Evolutionary conservation across 2,329 filamentous ascomycete species (phyloP).

Genomic region (Ophiostoma himal-ulmi): DNA sequence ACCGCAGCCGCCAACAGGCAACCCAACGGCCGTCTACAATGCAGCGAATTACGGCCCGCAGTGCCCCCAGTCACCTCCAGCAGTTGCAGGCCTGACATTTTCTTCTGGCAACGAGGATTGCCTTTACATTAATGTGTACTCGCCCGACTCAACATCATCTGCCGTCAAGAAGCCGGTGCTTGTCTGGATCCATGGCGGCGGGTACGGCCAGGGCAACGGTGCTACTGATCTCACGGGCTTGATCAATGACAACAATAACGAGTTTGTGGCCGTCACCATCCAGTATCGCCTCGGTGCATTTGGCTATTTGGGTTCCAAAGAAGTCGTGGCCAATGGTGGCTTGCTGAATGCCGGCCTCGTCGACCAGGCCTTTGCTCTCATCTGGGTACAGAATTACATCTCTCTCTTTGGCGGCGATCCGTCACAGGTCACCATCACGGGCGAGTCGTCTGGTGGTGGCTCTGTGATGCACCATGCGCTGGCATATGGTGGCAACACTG

Average conservation of each 20-base stretch:
- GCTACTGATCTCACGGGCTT: conserved; percentile 27
- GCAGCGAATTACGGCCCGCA: conserved; percentile 7
- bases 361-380: conserved; percentile 47
- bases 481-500: conserved; percentile 36
- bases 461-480: conserved; percentile 39
- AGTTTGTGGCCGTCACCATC: conserved; percentile 30
- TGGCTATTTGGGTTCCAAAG: conserved; percentile 25
- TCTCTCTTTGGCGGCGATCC: conserved; percentile 49
- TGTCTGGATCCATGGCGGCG: conserved; percentile 43
- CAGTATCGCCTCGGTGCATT: conserved; percentile 30
- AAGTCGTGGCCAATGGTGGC: conserved; percentile 24
- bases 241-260: conserved; percentile 28
- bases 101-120: conserved; percentile 34
- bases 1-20: conserved; percentile 1
- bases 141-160: conserved; percentile 30
- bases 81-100: background rate
- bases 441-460: conserved; percentile 51
- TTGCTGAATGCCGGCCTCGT: conserved; percentile 47
- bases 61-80: conserved; percentile 11
- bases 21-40: background rate
- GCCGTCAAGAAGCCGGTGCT: conserved; percentile 47
- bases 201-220: conserved; percentile 29
- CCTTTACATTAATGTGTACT: conserved; percentile 43
- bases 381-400: conserved; percentile 51
- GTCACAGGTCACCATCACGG: conserved; percentile 47